Base-by-base conservation (phyloP, 108 stramenopile genomes). In the Craspedostauros australis region DNA sequence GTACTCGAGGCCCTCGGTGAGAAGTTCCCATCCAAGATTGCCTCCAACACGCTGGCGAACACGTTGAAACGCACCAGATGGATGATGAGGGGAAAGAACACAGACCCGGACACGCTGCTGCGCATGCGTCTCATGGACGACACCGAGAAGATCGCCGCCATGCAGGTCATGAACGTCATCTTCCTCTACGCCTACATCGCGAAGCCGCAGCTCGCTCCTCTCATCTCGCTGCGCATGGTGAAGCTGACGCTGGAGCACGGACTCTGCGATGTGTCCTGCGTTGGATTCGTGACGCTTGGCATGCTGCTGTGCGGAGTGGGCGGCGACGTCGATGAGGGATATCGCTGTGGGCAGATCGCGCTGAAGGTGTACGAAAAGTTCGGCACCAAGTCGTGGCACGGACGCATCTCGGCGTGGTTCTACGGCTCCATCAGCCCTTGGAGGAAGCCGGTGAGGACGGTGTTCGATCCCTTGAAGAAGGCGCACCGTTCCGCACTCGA, bases 301-400 rank as follows among this genome's bases (percentile, higher is more conserved):
- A 67, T 60, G 55, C 30, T 72, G 25, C 46, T 72, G 14, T 61
- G 69, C 23, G 22, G 30, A 22, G 44, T 15, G 30, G 48, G 60
- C 8, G 38, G 15, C 25, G 68, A 71, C 25, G 36, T 57, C 42
- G 70, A 76, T 30, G 75, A 75, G 39, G 75, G 75, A 20, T 60
- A 69, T 24, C 59, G 54, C 6, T 73, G 63, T 50, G 73, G 69
- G 32, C 62, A 69, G 7, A 40, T 78, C 9, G 77, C 65, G 21
- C 49, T 60, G 6, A 66, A 72, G 29, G 33, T 57, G 3, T 57
- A 46, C 30, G 19, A 42, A 14, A 57, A 57, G 7, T 57, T 57
- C 39, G 56, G 46, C 31, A 57, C 36, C 30, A 57, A 57, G 25
- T 38, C 62, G 41, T 65, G 64, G 75, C 16, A 36, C 50, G 44